A percentile compares a stretch with the other conserved stretches of the same genome.
These are phyloP conservation scores for Fusarium lyarnte DNA, from an alignment of 2,329 filamentous ascomycete genomes.

Conservation along the genomic window DNA sequence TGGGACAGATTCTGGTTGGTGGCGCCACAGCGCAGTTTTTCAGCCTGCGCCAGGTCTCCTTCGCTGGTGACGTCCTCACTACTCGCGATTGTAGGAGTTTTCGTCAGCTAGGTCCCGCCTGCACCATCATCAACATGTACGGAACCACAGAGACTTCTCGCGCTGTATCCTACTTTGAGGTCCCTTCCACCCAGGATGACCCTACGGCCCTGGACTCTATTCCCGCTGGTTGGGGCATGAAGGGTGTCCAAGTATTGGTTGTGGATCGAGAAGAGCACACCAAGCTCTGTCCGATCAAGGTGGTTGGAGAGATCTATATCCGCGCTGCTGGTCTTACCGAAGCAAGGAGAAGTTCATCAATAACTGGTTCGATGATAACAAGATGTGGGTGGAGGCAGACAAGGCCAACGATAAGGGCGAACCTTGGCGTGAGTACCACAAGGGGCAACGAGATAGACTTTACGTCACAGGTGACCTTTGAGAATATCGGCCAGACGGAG, in stretches of 20 bases:
- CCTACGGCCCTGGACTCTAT: slow-evolving; percentile 69
- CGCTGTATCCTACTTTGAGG: slow-evolving; percentile 83
- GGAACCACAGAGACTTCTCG: slow-evolving; percentile 55
- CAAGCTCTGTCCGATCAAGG: slow-evolving; percentile 79
- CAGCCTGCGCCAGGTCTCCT: slow-evolving; percentile 76
- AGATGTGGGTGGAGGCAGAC: slow-evolving; percentile 68
- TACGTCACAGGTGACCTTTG: slow-evolving; percentile 92
- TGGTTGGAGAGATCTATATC: slow-evolving; percentile 86
- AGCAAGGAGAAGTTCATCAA: slow-evolving; percentile 78
- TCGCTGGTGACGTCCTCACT: slow-evolving; percentile 90
- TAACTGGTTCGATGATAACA: slow-evolving; percentile 86
- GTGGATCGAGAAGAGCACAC: slow-evolving; percentile 74
- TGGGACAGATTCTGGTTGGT: slow-evolving; percentile 94
- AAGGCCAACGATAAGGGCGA: slow-evolving; percentile 67
- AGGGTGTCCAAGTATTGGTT: slow-evolving; percentile 87
- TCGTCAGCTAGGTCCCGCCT: slow-evolving; percentile 70
- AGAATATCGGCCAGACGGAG: slow-evolving; percentile 31
- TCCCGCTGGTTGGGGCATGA: slow-evolving; percentile 86
- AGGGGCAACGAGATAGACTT: slow-evolving; percentile 83
- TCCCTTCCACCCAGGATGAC: slow-evolving; percentile 67
- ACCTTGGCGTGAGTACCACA: slow-evolving; percentile 66
- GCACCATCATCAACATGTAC: slow-evolving; percentile 41
- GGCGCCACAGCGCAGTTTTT: slow-evolving; percentile 78
- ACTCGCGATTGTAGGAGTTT: slow-evolving; percentile 82
- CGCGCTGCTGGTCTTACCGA: slow-evolving; percentile 86